These are phyloP conservation scores for Alternaria gaisen DNA, from an alignment of 2,329 filamentous ascomycete genomes.

Conservation along the genomic window DNA sequence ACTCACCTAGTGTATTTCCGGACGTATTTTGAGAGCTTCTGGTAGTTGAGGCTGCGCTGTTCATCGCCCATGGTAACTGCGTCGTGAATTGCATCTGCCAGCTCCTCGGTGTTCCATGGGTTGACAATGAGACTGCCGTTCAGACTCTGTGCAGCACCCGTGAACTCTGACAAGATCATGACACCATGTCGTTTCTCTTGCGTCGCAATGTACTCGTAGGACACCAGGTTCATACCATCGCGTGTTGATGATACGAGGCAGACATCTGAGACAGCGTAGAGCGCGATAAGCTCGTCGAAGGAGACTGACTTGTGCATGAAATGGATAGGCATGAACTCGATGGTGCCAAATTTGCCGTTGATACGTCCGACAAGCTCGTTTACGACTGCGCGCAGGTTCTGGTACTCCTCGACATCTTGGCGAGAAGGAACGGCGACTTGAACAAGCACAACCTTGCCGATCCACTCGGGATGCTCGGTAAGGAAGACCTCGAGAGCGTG, in stretches of 20 bases:
- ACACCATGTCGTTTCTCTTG: conserved; percentile 90
- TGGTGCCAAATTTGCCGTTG: conserved; percentile 95
- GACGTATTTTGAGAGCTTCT: conserved; percentile 92
- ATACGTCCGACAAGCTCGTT: conserved; percentile 97
- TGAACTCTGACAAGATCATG: conserved; percentile 96
- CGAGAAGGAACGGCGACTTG: conserved; percentile 95
- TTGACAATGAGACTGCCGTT: conserved; percentile 96
- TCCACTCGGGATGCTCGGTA: conserved; percentile 96
- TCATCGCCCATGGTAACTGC: conserved; percentile 96
- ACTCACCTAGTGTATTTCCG: conserved; percentile 88
- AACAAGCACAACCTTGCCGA: conserved; percentile 94
- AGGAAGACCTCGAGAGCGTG: conserved; percentile 97
- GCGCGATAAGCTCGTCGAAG: conserved; percentile 92
- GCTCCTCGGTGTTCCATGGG: conserved; percentile 97
- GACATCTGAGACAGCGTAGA: conserved; percentile 91
- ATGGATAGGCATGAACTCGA: conserved; percentile 99
- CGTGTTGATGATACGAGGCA: conserved; percentile 95
- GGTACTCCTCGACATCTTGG: conserved; percentile 97
- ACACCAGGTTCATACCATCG: conserved; percentile 98
- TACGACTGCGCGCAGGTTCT: conserved; percentile 92
- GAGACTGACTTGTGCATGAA: conserved; percentile 96
- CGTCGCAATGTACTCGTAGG: conserved; percentile 96
- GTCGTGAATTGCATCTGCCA: conserved; percentile 91
- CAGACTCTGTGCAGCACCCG: conserved; percentile 91
- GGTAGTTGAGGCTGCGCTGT: conserved; percentile 84